These are phyloP conservation scores for Pseudogymnoascus sp. DNA, from an alignment of 2,329 filamentous ascomycete species.

Conservation along the genomic window DNA sequence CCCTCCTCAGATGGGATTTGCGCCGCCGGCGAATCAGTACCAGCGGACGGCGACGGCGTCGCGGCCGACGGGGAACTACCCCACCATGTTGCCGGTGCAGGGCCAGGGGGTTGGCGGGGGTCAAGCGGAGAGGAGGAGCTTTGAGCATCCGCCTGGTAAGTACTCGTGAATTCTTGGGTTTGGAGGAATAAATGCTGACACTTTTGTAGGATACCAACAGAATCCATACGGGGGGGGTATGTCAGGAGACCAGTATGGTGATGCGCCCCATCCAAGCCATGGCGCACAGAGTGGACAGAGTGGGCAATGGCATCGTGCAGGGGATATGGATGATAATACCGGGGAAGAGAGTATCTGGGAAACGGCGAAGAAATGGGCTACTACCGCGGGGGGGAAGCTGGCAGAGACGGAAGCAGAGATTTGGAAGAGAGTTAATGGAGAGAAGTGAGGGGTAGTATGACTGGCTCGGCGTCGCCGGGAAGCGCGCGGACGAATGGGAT, in stretches of 20 bases:
- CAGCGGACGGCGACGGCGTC: conserved; percentile 20
- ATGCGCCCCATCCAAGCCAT: conserved; percentile 23
- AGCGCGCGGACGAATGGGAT: not conserved
- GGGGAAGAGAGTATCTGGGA: conserved; percentile 44
- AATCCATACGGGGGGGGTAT: conserved; percentile 48
- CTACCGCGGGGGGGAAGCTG: conserved; percentile 50
- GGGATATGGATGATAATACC: not conserved
- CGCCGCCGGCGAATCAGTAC: conserved; percentile 34
- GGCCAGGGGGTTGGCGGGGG: not conserved
- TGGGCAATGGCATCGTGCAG: conserved; percentile 1
- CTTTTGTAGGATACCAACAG: conserved; percentile 45
- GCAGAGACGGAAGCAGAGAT: conserved; percentile 54
- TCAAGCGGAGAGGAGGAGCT: conserved; percentile 16
- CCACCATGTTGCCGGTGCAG: not conserved
- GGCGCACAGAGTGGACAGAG: conserved; percentile 34
- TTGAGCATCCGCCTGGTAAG: conserved; percentile 27
- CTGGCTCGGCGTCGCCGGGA: not conserved
- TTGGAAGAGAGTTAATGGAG: conserved; percentile 58
- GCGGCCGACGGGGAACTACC: not conserved
- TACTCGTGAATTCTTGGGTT: not conserved
- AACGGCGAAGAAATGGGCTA: conserved; percentile 51
- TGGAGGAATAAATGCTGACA: not conserved
- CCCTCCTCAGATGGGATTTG: conserved; percentile 46
- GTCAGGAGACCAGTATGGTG: conserved; percentile 36
- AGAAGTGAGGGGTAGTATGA: conserved; percentile 28